Evolutionary conservation across 257 asterid genomes (phyloP), one percentile per base, ranked within the genome.

Genomic region (Paulownia fortunei): DNA sequence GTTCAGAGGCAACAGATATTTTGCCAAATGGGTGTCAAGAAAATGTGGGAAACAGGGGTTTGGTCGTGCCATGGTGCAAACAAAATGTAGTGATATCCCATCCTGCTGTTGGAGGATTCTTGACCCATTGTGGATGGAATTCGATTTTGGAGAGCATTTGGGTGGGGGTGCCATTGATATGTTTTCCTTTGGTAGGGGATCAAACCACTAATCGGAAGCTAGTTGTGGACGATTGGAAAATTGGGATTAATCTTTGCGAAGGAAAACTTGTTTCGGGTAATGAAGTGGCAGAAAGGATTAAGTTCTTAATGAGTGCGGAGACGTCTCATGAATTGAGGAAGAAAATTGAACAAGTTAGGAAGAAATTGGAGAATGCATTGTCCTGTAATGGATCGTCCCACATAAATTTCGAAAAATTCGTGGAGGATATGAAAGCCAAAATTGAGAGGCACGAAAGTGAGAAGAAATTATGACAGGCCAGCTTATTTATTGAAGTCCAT

Each of bases 121-220:
- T 85, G 65, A 82, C 86, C 0, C 88, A 85, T 0, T 82, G 88
- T 23, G 88, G 86, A 34, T 85, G 89, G 89, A 85, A 85, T 26
- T 85, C 88, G 23, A 74, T 72, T 32, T 8, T 85, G 49, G 89
- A 85, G 37, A 85, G 87, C 8, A 44, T 82, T 2, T 82, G 84
- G 86, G 73, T 34, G 2, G 79, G 77, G 2, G 78, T 82, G 6
- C 89, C 89, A 15, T 8, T 85, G 83, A n/a, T 85, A 15, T 85
- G 89, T 61, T 77, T 58, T 8, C 89, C 85, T 16, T 67, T 80
- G 34, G 2, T 49, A 8, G 80, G 76, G 0, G 89, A 85, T 82
- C 89, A 85, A 54, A 49, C 23, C 12, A 82, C 82, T 12, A 85
- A 85, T 42, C 42, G 87, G 47, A 85, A 82, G 52, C 15, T 85